Evolutionary conservation across 2,329 filamentous ascomycete species (phyloP), one percentile per base, ranked within the genome.

Genomic region (Phoma herbarum): DNA sequence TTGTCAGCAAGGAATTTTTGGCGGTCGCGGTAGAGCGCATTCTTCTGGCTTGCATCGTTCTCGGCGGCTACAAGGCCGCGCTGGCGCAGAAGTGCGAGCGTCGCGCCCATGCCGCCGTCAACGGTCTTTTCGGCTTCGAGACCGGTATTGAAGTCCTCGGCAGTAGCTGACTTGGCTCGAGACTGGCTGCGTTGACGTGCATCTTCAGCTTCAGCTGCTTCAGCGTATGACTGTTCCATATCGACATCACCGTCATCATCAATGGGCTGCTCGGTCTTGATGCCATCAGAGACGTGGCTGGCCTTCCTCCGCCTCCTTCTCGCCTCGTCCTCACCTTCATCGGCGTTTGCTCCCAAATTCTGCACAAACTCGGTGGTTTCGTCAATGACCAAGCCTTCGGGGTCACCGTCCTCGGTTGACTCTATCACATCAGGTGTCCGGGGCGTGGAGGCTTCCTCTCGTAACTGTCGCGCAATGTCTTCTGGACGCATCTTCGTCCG

Each of bases 291-390:
- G 8, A 68, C 47, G 16, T 71, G 70, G 23, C 69, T 74, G 0
- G 69, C 70, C 56, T 81, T 59, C 77, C 75, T 70, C 77, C 84
- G 70, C 74, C 82, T 63, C 70, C 84, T 78, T 77, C 90, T 79
- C 29, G 79, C 77, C 18, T 66, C 68, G 33, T 74, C 69, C 10
- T 71, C 67, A 3, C 57, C 60, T 3, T 66, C 65, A 18, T 57
- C 67, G 9, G 47, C 60, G 20, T 65, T 77, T 2, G 80, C 84
- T 14, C 89, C 90, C 54, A 99, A 79, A 53, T 92, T 92, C 25
- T 93, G 90, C 28, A 99, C 90, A 69, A 99, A 99, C 69, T 97
- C 93, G 0, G 93, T 93, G 0, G 94, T 97, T 73, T 97, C 95
- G 60, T 97, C 94, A 57, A 99, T 93, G n/a, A 97, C 86, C 1